Percentiles rank a stretch among this genome's conserved stretches.
Evolutionary conservation across 1,284 basidiomycete species (phyloP).

Genomic region (Stygiomarasmius scandens): DNA sequence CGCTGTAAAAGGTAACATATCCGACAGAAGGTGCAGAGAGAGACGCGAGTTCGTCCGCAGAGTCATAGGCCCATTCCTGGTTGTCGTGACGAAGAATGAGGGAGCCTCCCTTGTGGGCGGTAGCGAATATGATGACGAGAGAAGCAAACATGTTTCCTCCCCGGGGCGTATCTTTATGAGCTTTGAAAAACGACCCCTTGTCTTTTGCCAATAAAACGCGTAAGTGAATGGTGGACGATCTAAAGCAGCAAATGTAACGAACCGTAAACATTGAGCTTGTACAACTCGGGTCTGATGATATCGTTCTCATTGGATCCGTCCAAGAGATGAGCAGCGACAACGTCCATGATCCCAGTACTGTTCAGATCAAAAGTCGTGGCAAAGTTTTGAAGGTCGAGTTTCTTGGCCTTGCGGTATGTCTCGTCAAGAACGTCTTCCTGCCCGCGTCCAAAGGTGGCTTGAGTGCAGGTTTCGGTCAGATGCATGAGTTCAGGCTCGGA

Average conservation of each 20-base stretch:
- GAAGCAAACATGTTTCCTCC: slow-evolving; percentile 47
- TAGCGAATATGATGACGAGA: slow-evolving; percentile 45
- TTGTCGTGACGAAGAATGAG: slow-evolving; percentile 36
- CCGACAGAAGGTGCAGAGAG: slow-evolving; percentile 21
- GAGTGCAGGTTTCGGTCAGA: neutral
- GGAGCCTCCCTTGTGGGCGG: slow-evolving; percentile 41
- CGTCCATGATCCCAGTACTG: neutral
- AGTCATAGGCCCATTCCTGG: slow-evolving; percentile 37
- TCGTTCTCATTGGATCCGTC: neutral
- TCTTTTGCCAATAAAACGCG: slow-evolving; percentile 22
- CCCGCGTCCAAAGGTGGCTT: neutral
- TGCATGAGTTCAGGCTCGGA: neutral
- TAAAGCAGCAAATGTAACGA: neutral
- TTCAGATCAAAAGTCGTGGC: slow-evolving; percentile 2
- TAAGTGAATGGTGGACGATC: neutral
- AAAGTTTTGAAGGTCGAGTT: slow-evolving; percentile 4
- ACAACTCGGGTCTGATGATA: slow-evolving; percentile 15
- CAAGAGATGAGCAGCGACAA: neutral
- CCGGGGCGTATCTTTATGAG: slow-evolving; percentile 42
- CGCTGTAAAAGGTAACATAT: slow-evolving; percentile 43
- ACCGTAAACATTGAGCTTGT: slow-evolving; percentile 36
- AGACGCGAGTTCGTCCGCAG: slow-evolving; percentile 22
- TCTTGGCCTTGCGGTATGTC: slow-evolving; percentile 5
- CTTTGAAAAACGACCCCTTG: slow-evolving; percentile 43
- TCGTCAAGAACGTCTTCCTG: neutral